Base-by-base conservation (phyloP, 2,329 filamentous ascomycete genomes). In the Aspergillus brunneoviolaceus region DNA sequence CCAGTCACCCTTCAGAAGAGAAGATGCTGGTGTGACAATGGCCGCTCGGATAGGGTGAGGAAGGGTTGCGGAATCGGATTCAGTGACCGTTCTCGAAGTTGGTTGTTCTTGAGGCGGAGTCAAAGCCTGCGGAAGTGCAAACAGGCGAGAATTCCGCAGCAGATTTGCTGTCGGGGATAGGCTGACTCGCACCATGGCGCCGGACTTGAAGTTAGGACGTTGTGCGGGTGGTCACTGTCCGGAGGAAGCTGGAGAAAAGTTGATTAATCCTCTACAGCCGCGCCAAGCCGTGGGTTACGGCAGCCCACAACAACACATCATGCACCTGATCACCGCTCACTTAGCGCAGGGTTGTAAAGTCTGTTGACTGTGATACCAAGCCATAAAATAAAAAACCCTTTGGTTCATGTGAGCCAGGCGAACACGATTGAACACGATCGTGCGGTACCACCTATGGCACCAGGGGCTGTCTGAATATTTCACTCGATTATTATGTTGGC, bases 101-200 rank as follows among this genome's bases (percentile, higher is more conserved):
- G 80, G 81, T 65, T 81, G 80, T 66, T 73, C 77, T 12, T 78
- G 74, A 11, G 90, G 87, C 48, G 83, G 79, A 19, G 89, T 86
- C 55, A 97, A 83, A 23, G 91, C 86, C 60, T 86, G 84, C 14
- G 94, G 93, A 58, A 98, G 82, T 25, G 93, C 89, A 79, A 98
- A 98, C 69, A 98, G 84, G 67, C 94, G 90, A 60, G 94, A 98
- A 61, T 88, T 86, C 75, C 94, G 89, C 72, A 98, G 84, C 67
- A 98, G 84, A 63, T 83, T 83, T 57, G 85, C 84, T 56, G 86
- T 84, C 35, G 86, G 86, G 62, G 86, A 88, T 63, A 82, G 63
- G 65, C 77, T 77, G 59, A 72, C 72, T 60, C 78, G 70, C 61
- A 77, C 74, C 79, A 81, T 81, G 64, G 69, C 69, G 68, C 63